phyloP scores from a whole-genome alignment of 2,329 filamentous ascomycete genomes.

The Xylariaceae sp. region DNA sequence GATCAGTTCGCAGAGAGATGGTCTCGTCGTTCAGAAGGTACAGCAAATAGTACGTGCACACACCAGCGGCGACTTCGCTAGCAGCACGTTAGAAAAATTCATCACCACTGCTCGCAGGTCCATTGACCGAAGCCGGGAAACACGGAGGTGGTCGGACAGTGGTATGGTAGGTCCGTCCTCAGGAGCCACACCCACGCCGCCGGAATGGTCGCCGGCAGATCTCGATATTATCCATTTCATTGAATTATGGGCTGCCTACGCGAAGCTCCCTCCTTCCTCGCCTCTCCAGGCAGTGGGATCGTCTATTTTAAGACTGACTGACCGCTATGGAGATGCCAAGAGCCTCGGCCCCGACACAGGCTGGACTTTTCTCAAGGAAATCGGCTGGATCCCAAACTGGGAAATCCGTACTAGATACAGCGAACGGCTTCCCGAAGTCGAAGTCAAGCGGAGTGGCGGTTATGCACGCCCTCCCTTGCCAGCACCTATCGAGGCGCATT shows the following conservation, averaged over 20 bases:
- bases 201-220: conserved; percentile 42
- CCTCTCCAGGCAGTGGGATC: conserved; percentile 55
- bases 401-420: conserved; percentile 60
- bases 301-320: conserved; percentile 53
- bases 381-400: conserved; percentile 64
- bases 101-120: conserved; percentile 38
- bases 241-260: conserved; percentile 57
- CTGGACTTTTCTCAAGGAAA: conserved; percentile 67
- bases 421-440: conserved; percentile 43
- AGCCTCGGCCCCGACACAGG: conserved; percentile 38
- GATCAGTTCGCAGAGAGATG: conserved; percentile 49
- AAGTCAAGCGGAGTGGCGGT: conserved; percentile 34
- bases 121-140: conserved; percentile 44
- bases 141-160: conserved; percentile 40
- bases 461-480: conserved; percentile 30
- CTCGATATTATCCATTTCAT: conserved; percentile 58
- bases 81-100: conserved; percentile 34
- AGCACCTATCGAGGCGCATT: conserved; percentile 24
- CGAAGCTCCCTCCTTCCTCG: conserved; percentile 44
- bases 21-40: conserved; percentile 42
- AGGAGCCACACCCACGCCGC: conserved; percentile 4
- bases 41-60: conserved; percentile 46
- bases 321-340: conserved; percentile 48
- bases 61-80: conserved; percentile 30
- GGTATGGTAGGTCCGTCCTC: conserved; percentile 39